phyloP scores from a whole-genome alignment of 768 basidiomycete genomes.

The Floccularia luteovirens region DNA sequence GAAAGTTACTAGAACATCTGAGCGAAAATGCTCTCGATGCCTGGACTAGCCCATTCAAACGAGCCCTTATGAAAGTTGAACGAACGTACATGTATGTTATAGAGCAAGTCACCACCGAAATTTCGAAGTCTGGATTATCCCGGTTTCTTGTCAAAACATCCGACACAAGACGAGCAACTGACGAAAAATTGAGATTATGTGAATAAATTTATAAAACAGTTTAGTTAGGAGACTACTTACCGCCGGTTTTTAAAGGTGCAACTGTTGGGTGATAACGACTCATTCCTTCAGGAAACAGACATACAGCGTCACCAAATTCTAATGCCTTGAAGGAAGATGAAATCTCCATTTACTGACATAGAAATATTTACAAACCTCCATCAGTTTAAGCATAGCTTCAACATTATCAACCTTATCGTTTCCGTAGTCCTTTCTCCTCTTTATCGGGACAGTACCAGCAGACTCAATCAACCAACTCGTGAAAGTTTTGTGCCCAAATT shows the following conservation, averaged over 20 bases:
- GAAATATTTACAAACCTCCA: constrained; percentile 36
- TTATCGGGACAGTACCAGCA: constrained; percentile 80
- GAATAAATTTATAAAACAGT: constrained; percentile 1
- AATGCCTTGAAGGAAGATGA: constrained; percentile 42
- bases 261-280: constrained; percentile 84
- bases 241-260: constrained; percentile 83
- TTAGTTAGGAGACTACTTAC: constrained; percentile 24
- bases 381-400: constrained; percentile 58
- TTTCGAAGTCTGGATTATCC: constrained; percentile 59
- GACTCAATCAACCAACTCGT: constrained; percentile 89
- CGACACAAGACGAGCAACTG: constrained; percentile 77
- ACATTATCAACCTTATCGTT: constrained; percentile 58
- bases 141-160: constrained; percentile 68
- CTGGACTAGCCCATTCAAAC: constrained; percentile 22
- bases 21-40: constrained; percentile 83
- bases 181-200: constrained; percentile 1
- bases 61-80: not conserved
- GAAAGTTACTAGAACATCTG: constrained; percentile 81
- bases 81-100: constrained; percentile 68
- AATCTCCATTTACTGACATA: not conserved
- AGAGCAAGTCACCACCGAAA: constrained; percentile 70
- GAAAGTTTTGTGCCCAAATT: constrained; percentile 78
- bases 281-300: constrained; percentile 82
- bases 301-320: constrained; percentile 71
- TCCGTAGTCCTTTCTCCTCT: constrained; percentile 62